Evolutionary conservation across 805 yeast genomes (phyloP).

Genomic region (Suhomyces xylopsoci): DNA sequence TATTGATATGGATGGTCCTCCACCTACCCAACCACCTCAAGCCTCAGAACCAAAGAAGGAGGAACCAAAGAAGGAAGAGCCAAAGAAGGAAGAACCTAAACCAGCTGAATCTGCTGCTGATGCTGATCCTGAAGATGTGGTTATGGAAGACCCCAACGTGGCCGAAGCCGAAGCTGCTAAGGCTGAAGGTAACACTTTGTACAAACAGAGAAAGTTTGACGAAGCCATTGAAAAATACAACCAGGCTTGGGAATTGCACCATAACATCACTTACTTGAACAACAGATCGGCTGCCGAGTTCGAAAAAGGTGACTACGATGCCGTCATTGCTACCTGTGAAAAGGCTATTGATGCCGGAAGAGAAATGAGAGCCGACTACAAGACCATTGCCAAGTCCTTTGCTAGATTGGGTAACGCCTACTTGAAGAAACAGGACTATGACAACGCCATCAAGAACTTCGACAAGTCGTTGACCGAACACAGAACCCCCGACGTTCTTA

Average conservation of each 20-base stretch:
- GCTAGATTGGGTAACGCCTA: slow-evolving; percentile 87
- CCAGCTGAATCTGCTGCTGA: slow-evolving; percentile 9
- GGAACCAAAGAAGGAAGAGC: slow-evolving; percentile 10
- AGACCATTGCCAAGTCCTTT: slow-evolving; percentile 85
- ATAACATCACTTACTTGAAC: slow-evolving; percentile 90
- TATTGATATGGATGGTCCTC: slow-evolving; percentile 53
- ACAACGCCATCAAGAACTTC: slow-evolving; percentile 70
- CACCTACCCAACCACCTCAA: slow-evolving; percentile 5
- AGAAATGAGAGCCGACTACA: slow-evolving; percentile 87
- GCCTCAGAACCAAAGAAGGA: slow-evolving; percentile 4
- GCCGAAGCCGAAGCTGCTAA: slow-evolving; percentile 66
- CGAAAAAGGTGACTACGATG: slow-evolving; percentile 89
- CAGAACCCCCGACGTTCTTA: slow-evolving; percentile 89
- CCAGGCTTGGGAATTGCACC: slow-evolving; percentile 76
- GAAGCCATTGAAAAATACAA: slow-evolving; percentile 86
- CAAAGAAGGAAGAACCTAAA: slow-evolving; percentile 18
- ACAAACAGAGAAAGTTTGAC: slow-evolving; percentile 85
- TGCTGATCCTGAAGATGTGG: slow-evolving; percentile 28
- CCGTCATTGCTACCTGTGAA: slow-evolving; percentile 77
- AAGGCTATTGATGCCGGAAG: slow-evolving; percentile 87
- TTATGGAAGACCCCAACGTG: slow-evolving; percentile 39
- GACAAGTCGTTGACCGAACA: slow-evolving; percentile 95
- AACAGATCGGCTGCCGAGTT: slow-evolving; percentile 97
- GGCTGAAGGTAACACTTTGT: slow-evolving; percentile 79
- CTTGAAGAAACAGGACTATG: slow-evolving; percentile 68